Percentiles rank a stretch among this genome's conserved stretches.
Evolutionary conservation across 192 early-diverging fungal genomes (phyloP).

Genomic region (Podochytrium sp.): DNA sequence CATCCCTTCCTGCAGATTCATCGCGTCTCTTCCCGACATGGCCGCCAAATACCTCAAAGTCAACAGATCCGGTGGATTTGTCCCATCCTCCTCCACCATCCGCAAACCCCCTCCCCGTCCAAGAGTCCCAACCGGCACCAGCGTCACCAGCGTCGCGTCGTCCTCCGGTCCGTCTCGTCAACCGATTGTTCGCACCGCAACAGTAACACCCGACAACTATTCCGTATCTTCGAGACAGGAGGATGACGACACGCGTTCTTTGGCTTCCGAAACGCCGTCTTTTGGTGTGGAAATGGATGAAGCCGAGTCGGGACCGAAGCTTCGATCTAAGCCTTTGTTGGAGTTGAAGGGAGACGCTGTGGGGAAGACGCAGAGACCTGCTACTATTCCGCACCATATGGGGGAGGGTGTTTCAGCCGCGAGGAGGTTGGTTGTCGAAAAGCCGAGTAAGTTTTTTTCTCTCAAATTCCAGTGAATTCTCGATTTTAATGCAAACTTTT

Average conservation of each 20-base stretch:
- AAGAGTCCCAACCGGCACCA: background rate
- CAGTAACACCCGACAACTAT: slow-evolving; percentile 21
- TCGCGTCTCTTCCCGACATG: slow-evolving; percentile 15
- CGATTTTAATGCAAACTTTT: background rate
- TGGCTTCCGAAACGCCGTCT: slow-evolving; percentile 27
- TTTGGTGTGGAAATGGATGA: slow-evolving; percentile 16
- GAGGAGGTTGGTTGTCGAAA: background rate
- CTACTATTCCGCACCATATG: too few species aligned
- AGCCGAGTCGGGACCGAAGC: background rate
- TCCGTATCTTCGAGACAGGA: background rate
- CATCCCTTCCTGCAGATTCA: slow-evolving; percentile 24
- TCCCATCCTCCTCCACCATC: background rate
- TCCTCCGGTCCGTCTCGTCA: background rate
- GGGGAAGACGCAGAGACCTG: background rate
- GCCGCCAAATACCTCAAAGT: slow-evolving; percentile 37
- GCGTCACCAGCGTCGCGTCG: background rate
- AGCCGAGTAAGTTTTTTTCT: background rate
- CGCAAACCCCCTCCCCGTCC: background rate
- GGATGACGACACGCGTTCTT: slow-evolving; percentile 24
- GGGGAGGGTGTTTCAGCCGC: background rate
- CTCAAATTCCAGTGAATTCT: background rate
- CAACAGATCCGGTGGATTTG: background rate
- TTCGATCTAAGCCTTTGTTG: background rate
- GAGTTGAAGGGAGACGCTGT: background rate
- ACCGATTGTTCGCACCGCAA: background rate